A percentile compares a stretch with the other conserved stretches of the same genome.
Conservation (phyloP, 2,329 filamentous ascomycete genomes). For the Colletotrichum simmondsii region DNA sequence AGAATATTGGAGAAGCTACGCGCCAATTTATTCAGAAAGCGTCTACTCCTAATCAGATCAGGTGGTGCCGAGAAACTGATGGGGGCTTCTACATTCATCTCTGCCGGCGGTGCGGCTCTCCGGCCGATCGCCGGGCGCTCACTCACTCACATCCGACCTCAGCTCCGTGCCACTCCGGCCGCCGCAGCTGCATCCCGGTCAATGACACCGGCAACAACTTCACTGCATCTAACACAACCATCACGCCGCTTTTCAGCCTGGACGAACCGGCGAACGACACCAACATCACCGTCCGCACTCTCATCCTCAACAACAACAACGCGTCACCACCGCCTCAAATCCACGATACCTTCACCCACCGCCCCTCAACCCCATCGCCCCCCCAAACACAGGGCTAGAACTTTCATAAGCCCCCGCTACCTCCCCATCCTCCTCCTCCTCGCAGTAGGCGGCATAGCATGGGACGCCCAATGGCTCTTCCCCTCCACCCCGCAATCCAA, state of each 20-base stretch:
- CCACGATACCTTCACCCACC: neutral
- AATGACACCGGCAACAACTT: neutral
- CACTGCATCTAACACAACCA: neutral
- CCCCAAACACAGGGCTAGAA: neutral
- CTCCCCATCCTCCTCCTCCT: conserved; percentile 26
- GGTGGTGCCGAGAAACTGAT: neutral
- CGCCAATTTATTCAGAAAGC: too few relatives aligned
- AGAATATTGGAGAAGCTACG: neutral
- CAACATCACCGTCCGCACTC: neutral
- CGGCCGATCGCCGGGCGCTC: neutral
- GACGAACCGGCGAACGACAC: neutral
- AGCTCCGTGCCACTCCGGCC: neutral
- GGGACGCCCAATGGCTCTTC: conserved; percentile 34
- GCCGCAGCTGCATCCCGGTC: neutral
- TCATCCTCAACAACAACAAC: too few relatives aligned
- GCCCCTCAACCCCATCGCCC: neutral
- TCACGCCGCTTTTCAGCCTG: neutral
- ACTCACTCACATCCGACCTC: neutral
- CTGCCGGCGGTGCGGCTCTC: neutral
- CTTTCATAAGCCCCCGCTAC: conserved; percentile 21
- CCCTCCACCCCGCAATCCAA: conserved; percentile 8
- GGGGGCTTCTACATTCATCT: neutral
- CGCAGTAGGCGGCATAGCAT: conserved; percentile 17
- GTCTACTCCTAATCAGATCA: neutral
- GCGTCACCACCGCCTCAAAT: neutral